Evolutionary conservation across 2,329 filamentous ascomycete species (phyloP).

Genomic region (Cryphonectria japonica): DNA sequence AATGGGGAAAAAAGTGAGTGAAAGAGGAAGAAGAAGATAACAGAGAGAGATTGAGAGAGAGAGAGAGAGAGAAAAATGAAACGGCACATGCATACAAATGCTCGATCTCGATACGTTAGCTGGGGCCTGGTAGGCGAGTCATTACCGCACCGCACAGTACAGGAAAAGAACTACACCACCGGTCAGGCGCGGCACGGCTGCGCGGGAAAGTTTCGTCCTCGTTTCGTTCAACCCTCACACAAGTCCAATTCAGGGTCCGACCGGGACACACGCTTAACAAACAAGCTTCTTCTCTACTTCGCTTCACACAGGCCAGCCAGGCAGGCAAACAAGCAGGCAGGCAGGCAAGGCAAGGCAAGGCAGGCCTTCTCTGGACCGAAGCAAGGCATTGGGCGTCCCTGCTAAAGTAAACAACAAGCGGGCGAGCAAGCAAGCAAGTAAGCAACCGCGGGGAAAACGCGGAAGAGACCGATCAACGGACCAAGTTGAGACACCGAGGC

Average conservation of each 20-base stretch:
- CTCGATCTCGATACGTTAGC: neutral
- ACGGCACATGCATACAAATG: neutral
- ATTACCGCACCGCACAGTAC: slow-evolving; percentile 5
- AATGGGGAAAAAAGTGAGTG: too few species aligned
- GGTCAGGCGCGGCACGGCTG: slow-evolving; percentile 1
- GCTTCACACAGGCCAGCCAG: neutral
- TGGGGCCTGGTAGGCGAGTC: neutral
- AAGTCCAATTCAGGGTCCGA: neutral
- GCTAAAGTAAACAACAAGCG: neutral
- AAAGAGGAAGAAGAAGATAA: neutral
- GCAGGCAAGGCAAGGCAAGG: too few species aligned
- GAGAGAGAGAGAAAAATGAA: neutral
- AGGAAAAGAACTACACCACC: neutral
- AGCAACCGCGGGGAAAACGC: neutral
- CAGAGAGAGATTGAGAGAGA: neutral
- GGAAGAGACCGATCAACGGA: neutral
- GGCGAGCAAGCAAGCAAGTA: neutral
- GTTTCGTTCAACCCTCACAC: slow-evolving; percentile 2
- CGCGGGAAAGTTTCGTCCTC: slow-evolving; percentile 5
- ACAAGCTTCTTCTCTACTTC: neutral
- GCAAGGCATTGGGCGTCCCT: neutral
- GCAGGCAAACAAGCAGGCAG: neutral
- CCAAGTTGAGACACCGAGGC: slow-evolving; percentile 7
- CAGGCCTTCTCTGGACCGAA: too few species aligned
- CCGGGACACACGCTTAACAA: neutral